Percentiles rank a stretch among this genome's conserved stretches.
These are phyloP conservation scores for Chalara sp. DNA, from an alignment of 2,329 filamentous ascomycete genomes.

Conservation along the genomic window DNA sequence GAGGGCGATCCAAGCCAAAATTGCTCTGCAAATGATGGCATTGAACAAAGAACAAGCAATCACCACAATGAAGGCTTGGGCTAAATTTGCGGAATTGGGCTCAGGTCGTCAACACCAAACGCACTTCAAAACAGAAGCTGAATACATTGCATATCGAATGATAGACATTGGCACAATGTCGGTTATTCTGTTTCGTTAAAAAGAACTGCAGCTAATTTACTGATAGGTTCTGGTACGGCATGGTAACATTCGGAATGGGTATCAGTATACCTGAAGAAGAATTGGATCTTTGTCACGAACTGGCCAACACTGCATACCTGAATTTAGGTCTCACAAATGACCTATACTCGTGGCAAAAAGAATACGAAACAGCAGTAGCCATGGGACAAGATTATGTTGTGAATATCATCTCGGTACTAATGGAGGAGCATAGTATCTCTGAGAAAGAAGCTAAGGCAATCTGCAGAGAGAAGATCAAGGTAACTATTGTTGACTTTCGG, in stretches of 20 bases:
- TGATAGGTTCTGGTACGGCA: too few relatives aligned
- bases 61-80: conserved; percentile 24
- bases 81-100: conserved; percentile 11
- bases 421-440: conserved; percentile 27
- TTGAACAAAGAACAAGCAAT: conserved; percentile 20
- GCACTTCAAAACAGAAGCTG: too few relatives aligned
- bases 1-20: conserved; percentile 17
- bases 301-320: too few relatives aligned
- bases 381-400: too few relatives aligned
- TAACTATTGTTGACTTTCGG: background rate
- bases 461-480: conserved; percentile 5
- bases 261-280: too few relatives aligned
- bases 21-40: conserved; percentile 22
- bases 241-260: too few relatives aligned
- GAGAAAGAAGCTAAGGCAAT: conserved; percentile 25
- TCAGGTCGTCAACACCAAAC: conserved; percentile 10
- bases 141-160: too few relatives aligned
- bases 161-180: too few relatives aligned
- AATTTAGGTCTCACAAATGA: too few relatives aligned
- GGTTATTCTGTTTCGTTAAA: too few relatives aligned
- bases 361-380: conserved; percentile 28
- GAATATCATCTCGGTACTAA: conserved; percentile 35
- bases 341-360: conserved; percentile 33
- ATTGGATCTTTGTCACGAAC: too few relatives aligned
- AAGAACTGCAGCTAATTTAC: too few relatives aligned